A percentile compares a stretch with the other conserved stretches of the same genome.
Conservation (phyloP, 2,329 filamentous ascomycete genomes). For the Mycosphaerella sp. region DNA sequence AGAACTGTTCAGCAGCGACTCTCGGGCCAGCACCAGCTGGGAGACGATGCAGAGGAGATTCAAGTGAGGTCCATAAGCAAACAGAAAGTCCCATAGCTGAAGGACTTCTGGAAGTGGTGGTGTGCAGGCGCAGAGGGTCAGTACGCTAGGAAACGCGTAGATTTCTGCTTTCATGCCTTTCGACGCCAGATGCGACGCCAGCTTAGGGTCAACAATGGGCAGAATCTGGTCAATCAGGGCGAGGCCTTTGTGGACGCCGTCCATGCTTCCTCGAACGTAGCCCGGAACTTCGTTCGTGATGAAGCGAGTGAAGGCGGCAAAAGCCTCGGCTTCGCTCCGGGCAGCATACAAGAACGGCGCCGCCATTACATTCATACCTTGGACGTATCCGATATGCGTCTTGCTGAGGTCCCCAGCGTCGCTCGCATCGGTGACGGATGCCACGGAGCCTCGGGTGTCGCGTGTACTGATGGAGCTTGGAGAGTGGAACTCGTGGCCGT, state of each 20-base stretch:
- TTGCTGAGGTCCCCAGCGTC: slow-evolving; percentile 46
- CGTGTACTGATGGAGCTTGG: slow-evolving; percentile 30
- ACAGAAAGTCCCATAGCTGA: slow-evolving; percentile 92
- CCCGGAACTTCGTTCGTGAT: slow-evolving; percentile 84
- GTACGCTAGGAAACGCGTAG: slow-evolving; percentile 90
- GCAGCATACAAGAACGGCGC: slow-evolving; percentile 94
- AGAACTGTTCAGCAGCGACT: slow-evolving; percentile 72
- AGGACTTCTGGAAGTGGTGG: slow-evolving; percentile 90
- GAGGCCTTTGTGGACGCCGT: slow-evolving; percentile 88
- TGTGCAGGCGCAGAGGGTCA: slow-evolving; percentile 93
- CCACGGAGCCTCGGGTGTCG: slow-evolving; percentile 38
- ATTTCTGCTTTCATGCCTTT: slow-evolving; percentile 90
- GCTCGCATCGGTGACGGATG: slow-evolving; percentile 55
- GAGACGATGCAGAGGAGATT: slow-evolving; percentile 97
- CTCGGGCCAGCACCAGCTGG: slow-evolving; percentile 81
- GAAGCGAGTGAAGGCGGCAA: slow-evolving; percentile 80
- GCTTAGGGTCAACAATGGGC: slow-evolving; percentile 81
- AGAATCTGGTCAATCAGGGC: slow-evolving; percentile 88
- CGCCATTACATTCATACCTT: slow-evolving; percentile 97
- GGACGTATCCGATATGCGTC: slow-evolving; percentile 83
- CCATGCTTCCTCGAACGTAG: slow-evolving; percentile 94
- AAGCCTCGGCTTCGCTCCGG: slow-evolving; percentile 89
- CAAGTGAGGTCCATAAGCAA: slow-evolving; percentile 89
- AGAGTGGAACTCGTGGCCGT: slow-evolving; percentile 42
- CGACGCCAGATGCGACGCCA: slow-evolving; percentile 74